Base-by-base conservation (phyloP, 257 asterid genomes). In the Paulownia fortunei region DNA sequence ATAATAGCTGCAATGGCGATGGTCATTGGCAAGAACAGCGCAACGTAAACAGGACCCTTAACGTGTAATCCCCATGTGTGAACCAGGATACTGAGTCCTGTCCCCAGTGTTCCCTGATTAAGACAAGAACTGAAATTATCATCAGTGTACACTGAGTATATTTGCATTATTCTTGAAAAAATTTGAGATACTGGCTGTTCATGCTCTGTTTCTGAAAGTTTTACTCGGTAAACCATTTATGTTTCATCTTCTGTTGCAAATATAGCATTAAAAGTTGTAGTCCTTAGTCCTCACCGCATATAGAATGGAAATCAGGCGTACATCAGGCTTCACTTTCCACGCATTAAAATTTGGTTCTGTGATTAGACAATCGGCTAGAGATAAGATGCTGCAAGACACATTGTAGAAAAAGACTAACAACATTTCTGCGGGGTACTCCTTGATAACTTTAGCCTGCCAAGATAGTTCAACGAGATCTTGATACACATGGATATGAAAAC, bases 1-100 rank as follows among this genome's bases (percentile, higher is more conserved):
- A 82, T 63, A n/a, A 82, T 74, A 2, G 84, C 88, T 8, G 95
- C 90, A 78, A 85, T 76, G 8, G 84, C 87, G 58, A 90, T 86
- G 1, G 91, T 77, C 69, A 88, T 21, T 2, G 95, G 91, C 84
- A 66, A 66, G 58, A 90, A 82, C 69, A 86, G 52, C 12, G 90
- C 86, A 6, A 86, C 94, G 21, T 81, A 89, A 16, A 86, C 86
- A 1, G 92, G 90, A 0, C 94, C 90, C 69, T 84, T 89, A 19
- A 82, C 73, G 66, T 81, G 86, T 39, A 86, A 36, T 4, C 76
- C 84, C 92, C 94, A 89, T 0, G 90, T 73, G 27, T 79, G 77
- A 13, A 89, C 37, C 30, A 41, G 46, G 36, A 63, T 69, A 26
- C 37, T 47, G 4, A 67, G 42, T 30, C 71, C 81, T 4, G 76